phyloP scores from a whole-genome alignment of 2,329 filamentous ascomycete species.

The Phaeophleospora eucalypticola region DNA sequence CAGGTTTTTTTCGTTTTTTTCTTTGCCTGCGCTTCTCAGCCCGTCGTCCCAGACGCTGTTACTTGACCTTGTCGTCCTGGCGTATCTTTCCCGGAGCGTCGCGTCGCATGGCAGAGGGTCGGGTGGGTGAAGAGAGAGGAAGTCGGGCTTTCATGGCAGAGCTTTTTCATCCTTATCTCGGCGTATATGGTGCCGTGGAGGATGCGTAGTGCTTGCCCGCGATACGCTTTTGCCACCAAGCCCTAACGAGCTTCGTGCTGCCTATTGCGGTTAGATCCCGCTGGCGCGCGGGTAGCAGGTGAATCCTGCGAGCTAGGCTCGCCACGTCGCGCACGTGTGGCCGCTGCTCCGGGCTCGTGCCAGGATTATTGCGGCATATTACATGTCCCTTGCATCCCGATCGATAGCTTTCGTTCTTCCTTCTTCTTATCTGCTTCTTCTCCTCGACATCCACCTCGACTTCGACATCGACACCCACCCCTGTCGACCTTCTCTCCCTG shows the following conservation, averaged over 20 bases:
- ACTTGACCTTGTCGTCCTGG: conserved; percentile 11
- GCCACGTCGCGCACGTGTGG: background rate
- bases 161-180: background rate
- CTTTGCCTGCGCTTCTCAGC: background rate
- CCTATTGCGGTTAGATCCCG: background rate
- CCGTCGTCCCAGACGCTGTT: conserved; percentile 4
- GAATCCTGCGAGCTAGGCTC: background rate
- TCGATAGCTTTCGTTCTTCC: background rate
- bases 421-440: background rate
- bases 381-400: background rate
- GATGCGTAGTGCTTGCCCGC: too few species aligned
- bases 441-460: too few species aligned
- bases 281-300: background rate
- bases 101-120: conserved; percentile 1
- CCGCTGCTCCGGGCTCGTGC: background rate
- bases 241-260: background rate
- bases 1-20: background rate
- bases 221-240: background rate
- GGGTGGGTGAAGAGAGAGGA: background rate
- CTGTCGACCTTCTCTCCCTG: too few species aligned
- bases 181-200: background rate
- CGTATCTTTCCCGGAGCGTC: background rate
- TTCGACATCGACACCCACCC: too few species aligned
- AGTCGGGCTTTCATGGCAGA: background rate
- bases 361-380: background rate